Evolutionary conservation across 2,329 filamentous ascomycete species (phyloP).

Genomic region (Zymoseptoria tritici): DNA sequence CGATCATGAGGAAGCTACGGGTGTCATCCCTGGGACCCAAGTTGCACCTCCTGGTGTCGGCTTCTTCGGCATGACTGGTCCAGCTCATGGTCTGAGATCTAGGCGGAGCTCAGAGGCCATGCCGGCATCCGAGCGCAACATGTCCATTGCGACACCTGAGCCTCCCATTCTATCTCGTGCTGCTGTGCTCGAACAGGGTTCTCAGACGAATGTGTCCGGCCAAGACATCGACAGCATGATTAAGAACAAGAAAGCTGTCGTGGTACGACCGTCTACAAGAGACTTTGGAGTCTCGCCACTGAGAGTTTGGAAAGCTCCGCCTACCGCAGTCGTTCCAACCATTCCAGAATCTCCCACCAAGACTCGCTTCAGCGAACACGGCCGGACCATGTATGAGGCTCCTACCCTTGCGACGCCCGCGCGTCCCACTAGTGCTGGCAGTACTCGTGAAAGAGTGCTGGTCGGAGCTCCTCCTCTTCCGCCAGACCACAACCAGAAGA

Average conservation of each 20-base stretch:
- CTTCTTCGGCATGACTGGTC: not conserved
- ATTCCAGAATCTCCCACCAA: slow-evolving; percentile 9
- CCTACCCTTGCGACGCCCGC: slow-evolving; percentile 12
- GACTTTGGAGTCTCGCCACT: slow-evolving; percentile 17
- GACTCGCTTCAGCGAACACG: not conserved
- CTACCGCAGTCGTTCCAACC: slow-evolving; percentile 3
- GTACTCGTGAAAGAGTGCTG: slow-evolving; percentile 47
- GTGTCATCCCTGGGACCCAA: slow-evolving; percentile 11
- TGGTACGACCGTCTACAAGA: slow-evolving; percentile 4
- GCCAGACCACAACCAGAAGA: slow-evolving; percentile 71
- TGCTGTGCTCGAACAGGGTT: slow-evolving; percentile 55
- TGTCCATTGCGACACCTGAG: slow-evolving; percentile 3
- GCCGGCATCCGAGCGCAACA: slow-evolving; percentile 2
- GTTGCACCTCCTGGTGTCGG: slow-evolving; percentile 2
- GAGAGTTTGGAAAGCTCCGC: slow-evolving; percentile 3
- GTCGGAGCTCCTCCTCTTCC: slow-evolving; percentile 59
- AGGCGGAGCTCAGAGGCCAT: slow-evolving; percentile 5
- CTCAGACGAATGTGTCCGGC: slow-evolving; percentile 78
- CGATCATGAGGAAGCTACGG: slow-evolving; percentile 10
- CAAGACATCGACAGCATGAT: slow-evolving; percentile 73
- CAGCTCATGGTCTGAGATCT: not conserved
- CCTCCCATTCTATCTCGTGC: slow-evolving; percentile 9
- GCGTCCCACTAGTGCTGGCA: slow-evolving; percentile 68
- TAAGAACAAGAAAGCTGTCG: slow-evolving; percentile 40
- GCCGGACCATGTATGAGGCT: slow-evolving; percentile 7